phyloP scores from a whole-genome alignment of 2,329 filamentous ascomycete species.

The Blastomyces parvus region DNA sequence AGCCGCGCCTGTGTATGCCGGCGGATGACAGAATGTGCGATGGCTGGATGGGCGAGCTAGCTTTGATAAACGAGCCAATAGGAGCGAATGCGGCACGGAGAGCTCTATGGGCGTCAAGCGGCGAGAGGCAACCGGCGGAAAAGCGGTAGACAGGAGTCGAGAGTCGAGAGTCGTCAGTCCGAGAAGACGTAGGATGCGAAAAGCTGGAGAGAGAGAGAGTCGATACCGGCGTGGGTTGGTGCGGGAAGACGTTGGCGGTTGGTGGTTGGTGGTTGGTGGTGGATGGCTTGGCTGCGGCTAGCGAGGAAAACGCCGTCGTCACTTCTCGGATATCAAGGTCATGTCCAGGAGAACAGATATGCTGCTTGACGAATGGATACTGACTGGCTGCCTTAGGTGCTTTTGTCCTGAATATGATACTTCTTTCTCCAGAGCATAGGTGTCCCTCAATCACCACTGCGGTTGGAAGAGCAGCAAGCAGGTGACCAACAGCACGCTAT shows the following conservation, averaged over 20 bases:
- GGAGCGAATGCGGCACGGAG: not conserved
- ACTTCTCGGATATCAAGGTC: not conserved
- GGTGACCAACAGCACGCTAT: too few species aligned
- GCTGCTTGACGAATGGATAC: too few species aligned
- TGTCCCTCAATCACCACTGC: too few species aligned
- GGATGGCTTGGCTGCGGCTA: not conserved
- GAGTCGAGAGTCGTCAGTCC: not conserved
- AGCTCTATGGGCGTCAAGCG: not conserved
- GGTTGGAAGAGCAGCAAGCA: too few species aligned
- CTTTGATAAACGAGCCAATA: slow-evolving; percentile 2
- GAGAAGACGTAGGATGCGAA: not conserved
- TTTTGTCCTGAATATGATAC: too few species aligned
- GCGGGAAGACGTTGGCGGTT: not conserved
- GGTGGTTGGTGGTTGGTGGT: not conserved
- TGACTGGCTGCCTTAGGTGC: not conserved
- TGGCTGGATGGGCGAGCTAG: not conserved
- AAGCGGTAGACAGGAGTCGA: not conserved
- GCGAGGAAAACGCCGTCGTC: not conserved
- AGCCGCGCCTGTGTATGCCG: too few species aligned
- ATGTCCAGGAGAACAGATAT: too few species aligned
- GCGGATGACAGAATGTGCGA: not conserved
- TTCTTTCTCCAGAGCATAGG: too few species aligned
- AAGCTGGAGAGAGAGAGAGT: too few species aligned
- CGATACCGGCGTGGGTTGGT: not conserved
- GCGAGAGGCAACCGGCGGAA: not conserved